Evolutionary conservation across 1,139 yeast species (phyloP).

Genomic region (Meyerozyma elateridarum): DNA sequence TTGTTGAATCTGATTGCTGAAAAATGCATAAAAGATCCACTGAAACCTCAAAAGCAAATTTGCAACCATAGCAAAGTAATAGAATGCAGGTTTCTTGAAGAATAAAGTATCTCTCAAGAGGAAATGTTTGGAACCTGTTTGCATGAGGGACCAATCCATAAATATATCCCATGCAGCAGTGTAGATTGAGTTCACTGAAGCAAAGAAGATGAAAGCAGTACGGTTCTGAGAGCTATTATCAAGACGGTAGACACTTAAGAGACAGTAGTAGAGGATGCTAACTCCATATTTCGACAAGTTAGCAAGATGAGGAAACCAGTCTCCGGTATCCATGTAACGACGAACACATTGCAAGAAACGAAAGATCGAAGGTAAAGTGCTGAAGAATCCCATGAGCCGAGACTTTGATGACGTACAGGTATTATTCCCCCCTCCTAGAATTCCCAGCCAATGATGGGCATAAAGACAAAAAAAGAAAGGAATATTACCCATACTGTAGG

Average conservation of each 20-base stretch:
- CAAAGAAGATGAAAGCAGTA: conserved; percentile 66
- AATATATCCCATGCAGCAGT: conserved; percentile 82
- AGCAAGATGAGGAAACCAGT: conserved; percentile 96
- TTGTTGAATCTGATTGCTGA: conserved; percentile 74
- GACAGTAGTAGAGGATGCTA: conserved; percentile 62
- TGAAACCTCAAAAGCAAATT: conserved; percentile 78
- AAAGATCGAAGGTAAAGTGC: conserved; percentile 84
- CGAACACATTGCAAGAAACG: conserved; percentile 86
- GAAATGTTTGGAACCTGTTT: conserved; percentile 52
- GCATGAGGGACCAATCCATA: conserved; percentile 94
- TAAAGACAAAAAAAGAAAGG: conserved; percentile 84
- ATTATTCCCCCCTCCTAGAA: conserved; percentile 30
- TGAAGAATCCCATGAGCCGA: conserved; percentile 73
- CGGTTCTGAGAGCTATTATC: conserved; percentile 40
- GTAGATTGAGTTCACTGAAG: conserved; percentile 64
- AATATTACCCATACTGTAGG: conserved; percentile 81
- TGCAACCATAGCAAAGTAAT: conserved; percentile 67
- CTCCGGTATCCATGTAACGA: conserved; percentile 90
- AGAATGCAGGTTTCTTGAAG: conserved; percentile 51
- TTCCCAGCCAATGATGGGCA: conserved; percentile 61
- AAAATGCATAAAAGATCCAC: conserved; percentile 82
- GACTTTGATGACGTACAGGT: conserved; percentile 78
- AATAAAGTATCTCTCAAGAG: conserved; percentile 70
- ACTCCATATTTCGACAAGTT: conserved; percentile 74
- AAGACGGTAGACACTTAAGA: conserved; percentile 79